Evolutionary conservation across 1,284 basidiomycete genomes (phyloP).

Genomic region (Laetiporus sulphureus): DNA sequence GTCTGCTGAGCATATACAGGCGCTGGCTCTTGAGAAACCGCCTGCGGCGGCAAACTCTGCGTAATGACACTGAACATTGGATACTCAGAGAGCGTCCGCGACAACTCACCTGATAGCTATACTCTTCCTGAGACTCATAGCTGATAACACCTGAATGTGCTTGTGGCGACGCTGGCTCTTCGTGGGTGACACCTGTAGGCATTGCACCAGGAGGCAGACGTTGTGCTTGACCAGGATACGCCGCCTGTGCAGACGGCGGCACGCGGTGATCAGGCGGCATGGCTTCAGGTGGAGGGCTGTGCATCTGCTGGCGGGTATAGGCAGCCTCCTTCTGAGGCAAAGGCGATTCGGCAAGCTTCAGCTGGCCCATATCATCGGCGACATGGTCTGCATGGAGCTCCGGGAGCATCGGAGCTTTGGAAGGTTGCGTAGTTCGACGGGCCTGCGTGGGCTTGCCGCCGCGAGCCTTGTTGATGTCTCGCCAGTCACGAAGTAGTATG

Average conservation of each 20-base stretch:
- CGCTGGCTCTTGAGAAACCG: conserved; percentile 23
- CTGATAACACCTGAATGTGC: too few species aligned
- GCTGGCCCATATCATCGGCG: conserved; percentile 39
- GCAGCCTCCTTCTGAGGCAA: conserved; percentile 22
- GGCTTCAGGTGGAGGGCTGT: conserved; percentile 12
- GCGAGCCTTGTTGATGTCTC: conserved; percentile 64
- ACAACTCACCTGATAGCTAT: conserved; percentile 22
- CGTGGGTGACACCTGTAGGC: too few species aligned
- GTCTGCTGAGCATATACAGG: conserved; percentile 20
- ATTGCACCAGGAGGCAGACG: conserved; percentile 15
- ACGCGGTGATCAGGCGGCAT: conserved; percentile 11
- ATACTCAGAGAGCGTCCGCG: background rate
- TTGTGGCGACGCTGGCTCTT: too few species aligned
- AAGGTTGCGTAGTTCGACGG: conserved; percentile 18
- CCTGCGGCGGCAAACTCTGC: conserved; percentile 28
- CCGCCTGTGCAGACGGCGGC: conserved; percentile 14
- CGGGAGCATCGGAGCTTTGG: conserved; percentile 14
- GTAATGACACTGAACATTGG: conserved; percentile 11
- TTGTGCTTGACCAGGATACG: conserved; percentile 17
- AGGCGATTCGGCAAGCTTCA: conserved; percentile 37
- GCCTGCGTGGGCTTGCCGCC: conserved; percentile 20
- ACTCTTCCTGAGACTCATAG: conserved; percentile 18
- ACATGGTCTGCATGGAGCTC: conserved; percentile 20
- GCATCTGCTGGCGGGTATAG: conserved; percentile 16
- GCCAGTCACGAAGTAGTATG: conserved; percentile 85